Conservation (phyloP, 495 filamentous ascomycete species). For the Lophiotrema nucula region DNA sequence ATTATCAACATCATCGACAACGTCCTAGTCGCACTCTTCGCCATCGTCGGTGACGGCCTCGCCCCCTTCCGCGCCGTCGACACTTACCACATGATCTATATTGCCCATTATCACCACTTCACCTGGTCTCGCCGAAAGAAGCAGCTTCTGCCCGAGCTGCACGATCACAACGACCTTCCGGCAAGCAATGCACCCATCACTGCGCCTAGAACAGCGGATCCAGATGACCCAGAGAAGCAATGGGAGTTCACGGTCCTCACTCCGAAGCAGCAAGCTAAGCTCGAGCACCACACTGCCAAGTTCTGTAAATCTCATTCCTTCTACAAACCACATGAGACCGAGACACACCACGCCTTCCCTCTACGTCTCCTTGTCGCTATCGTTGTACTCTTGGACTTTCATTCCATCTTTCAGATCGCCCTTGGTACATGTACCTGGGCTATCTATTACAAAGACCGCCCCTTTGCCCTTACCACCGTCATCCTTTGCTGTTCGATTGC, state of each 20-base stretch:
- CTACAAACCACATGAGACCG: slow-evolving; percentile 81
- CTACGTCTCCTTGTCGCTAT: slow-evolving; percentile 67
- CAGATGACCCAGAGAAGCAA: slow-evolving; percentile 39
- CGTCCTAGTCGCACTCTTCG: slow-evolving; percentile 73
- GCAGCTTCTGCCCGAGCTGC: slow-evolving; percentile 60
- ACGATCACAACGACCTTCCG: slow-evolving; percentile 72
- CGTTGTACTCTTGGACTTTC: slow-evolving; percentile 71
- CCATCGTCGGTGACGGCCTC: slow-evolving; percentile 72
- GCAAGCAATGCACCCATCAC: slow-evolving; percentile 41
- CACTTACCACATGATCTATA: slow-evolving; percentile 78
- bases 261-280: slow-evolving; percentile 57
- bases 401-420: slow-evolving; percentile 71
- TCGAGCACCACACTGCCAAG: slow-evolving; percentile 71
- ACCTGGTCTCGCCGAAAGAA: slow-evolving; percentile 70
- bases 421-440: slow-evolving; percentile 73
- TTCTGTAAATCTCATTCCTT: slow-evolving; percentile 76
- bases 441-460: slow-evolving; percentile 61
- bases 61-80: slow-evolving; percentile 74
- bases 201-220: slow-evolving; percentile 36
- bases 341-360: slow-evolving; percentile 76
- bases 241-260: slow-evolving; percentile 61
- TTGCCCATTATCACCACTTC: slow-evolving; percentile 63
- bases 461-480: slow-evolving; percentile 69
- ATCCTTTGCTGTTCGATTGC: slow-evolving; percentile 75
- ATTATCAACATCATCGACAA: slow-evolving; percentile 75